These are phyloP conservation scores for Halocafeteria seosinensis DNA, from an alignment of 108 stramenopile species.

Conservation along the genomic window DNA sequence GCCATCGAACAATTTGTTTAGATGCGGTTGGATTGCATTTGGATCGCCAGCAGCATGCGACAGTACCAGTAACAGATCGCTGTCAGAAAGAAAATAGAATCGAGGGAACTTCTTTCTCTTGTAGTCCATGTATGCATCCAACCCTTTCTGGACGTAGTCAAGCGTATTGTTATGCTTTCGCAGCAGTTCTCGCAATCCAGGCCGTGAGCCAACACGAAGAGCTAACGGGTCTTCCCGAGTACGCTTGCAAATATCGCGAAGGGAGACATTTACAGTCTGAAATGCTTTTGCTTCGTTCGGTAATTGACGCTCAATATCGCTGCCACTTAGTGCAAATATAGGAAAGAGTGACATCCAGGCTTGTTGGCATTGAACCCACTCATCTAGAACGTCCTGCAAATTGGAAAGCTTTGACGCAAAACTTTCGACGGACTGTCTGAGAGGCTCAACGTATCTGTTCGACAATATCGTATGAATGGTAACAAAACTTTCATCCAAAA, in stretches of 20 bases:
- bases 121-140: conserved; percentile 30
- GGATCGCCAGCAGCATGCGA: conserved; percentile 11
- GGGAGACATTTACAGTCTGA: conserved; percentile 23
- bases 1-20: conserved; percentile 32
- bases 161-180: conserved; percentile 13
- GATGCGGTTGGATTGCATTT: conserved; percentile 24
- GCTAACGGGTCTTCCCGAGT: conserved; percentile 27
- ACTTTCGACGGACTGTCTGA: conserved; percentile 17
- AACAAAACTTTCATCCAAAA: conserved; percentile 30
- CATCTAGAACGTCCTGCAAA: conserved; percentile 27
- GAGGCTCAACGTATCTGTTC: conserved; percentile 27
- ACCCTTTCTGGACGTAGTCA: conserved; percentile 33
- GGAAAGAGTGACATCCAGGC: conserved; percentile 35
- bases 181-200: conserved; percentile 23
- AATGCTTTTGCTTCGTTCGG: conserved; percentile 24
- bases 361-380: conserved; percentile 33
- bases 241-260: conserved; percentile 21
- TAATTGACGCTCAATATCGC: conserved; percentile 33
- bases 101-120: conserved; percentile 24
- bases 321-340: conserved; percentile 20
- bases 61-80: conserved; percentile 25
- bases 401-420: conserved; percentile 9
- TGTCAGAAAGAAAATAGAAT: conserved; percentile 32
- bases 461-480: conserved; percentile 26
- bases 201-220: conserved; percentile 12